These are phyloP conservation scores for Cystobasidium sp. DNA, from an alignment of 1,284 basidiomycete genomes.

Conservation along the genomic window DNA sequence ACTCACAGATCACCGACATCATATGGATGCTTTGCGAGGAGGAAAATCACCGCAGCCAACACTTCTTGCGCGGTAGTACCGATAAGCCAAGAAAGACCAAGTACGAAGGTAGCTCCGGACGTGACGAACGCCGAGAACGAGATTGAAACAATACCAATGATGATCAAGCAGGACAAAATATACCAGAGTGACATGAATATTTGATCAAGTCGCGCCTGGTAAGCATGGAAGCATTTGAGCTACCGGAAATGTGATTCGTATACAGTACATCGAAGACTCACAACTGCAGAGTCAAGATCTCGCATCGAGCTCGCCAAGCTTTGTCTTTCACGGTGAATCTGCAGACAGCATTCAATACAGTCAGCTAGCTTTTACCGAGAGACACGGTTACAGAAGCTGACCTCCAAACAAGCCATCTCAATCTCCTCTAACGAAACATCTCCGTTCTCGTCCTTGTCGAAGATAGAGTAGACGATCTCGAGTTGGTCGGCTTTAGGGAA, in stretches of 20 bases:
- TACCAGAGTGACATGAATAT: slow-evolving; percentile 55
- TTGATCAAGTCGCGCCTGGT: slow-evolving; percentile 59
- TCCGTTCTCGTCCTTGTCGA: slow-evolving; percentile 83
- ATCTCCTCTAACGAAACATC: slow-evolving; percentile 75
- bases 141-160: slow-evolving; percentile 52
- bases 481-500: slow-evolving; percentile 73
- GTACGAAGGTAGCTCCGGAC: slow-evolving; percentile 52
- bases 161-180: slow-evolving; percentile 52
- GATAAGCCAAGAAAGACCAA: slow-evolving; percentile 63
- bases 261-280: background rate
- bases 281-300: slow-evolving; percentile 86
- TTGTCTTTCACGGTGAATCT: slow-evolving; percentile 79
- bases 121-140: slow-evolving; percentile 50
- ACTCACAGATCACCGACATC: slow-evolving; percentile 78
- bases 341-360: background rate
- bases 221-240: background rate
- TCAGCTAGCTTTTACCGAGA: background rate
- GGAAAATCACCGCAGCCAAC: slow-evolving; percentile 63
- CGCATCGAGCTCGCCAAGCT: slow-evolving; percentile 85
- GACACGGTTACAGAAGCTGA: background rate
- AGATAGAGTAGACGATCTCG: slow-evolving; percentile 63
- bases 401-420: slow-evolving; percentile 74
- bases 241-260: background rate
- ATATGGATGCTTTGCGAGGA: slow-evolving; percentile 72
- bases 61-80: slow-evolving; percentile 65